Evolutionary conservation across 2,329 filamentous ascomycete species (phyloP), one percentile per base, ranked within the genome.

Genomic region (Beauveria sp.): DNA sequence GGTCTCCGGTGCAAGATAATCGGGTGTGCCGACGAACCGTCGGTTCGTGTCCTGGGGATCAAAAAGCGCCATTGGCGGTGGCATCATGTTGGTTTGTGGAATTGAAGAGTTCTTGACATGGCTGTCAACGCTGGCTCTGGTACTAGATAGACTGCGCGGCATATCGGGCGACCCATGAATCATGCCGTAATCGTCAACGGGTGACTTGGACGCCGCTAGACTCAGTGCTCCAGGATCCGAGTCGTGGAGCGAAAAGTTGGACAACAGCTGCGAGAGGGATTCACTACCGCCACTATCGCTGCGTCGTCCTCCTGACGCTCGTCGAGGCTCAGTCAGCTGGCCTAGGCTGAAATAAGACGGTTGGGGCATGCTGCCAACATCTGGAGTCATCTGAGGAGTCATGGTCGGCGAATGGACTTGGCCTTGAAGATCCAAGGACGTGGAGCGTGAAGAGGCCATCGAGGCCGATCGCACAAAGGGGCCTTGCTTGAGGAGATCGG

Each of bases 1-100:
- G 0, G 96, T 99, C 72, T 99, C 96, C 0, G 95, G 95, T 0
- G 95, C 95, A 16, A 99, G 83, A 71, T 99, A 99, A 73, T 99
- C 95, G 0, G 95, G 95, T 0, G 95, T 99, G 38, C 95, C 95
- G 9, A 99, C 95, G 69, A 99, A 99, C 45, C 91, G 88, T 60
- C 95, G 86, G 71, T 91, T 93, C 64, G 87, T 96, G 70, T 99
- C 95, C 70, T 96, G 89, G 0, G 95, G 95, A 69, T 98, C 93
- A 70, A 98, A 99, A 3, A 99, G 79, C 3, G 93, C 91, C 91
- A 95, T 93, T 5, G 93, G 92, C 26, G 95, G 95, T 22, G 88
- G 88, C 84, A 97, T 90, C 80, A 91, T 91, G 62, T 80, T 84
- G 14, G 85, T 79, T 58, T 84, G 83, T 12, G 72, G 74, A 10